Base-by-base conservation (phyloP, 257 asterid genomes). In the Eucommia ulmoides region DNA sequence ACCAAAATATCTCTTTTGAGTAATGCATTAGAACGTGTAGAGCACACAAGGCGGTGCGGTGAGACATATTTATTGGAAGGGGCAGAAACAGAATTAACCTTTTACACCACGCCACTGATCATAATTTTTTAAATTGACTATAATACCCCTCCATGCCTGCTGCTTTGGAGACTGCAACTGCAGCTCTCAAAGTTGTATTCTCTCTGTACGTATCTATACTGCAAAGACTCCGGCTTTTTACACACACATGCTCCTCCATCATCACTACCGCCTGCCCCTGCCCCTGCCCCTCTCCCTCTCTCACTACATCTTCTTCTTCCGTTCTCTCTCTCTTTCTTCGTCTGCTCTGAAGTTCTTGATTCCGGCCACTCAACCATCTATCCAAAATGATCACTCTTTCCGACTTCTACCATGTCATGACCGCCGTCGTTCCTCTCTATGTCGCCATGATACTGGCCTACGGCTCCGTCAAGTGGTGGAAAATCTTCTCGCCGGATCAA, bases 391-490 rank as follows among this genome's bases (percentile, higher is more conserved):
- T 83, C 23, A 65, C 72, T 45, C 53, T 50, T 18, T 49, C 76
- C 18, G 94, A 83, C 38, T 81, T 87, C 52, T 83, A 87, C 71
- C 94, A 83, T 50, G 94, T 87, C n/a, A 77, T 87, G 88, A 83
- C 97, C 35, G 94, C 88, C 2, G 78, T 87, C 33, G 91, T 87
- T 33, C 97, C 97, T 12, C 91, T 87, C 15, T 87, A 87, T 63
- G 97, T 79, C 15, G 95, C 97, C 53, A 88, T 88, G 97, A 72
- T 77, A 19, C 55, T 83, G 2, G 97, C 95, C 4, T 87, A 87
- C 61, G 97, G 91, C n/a, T 83, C 97, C 0, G 97, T 87, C 0
- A 78, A 79, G 24, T 87, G 97, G 97, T 87, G 97, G 97, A 83
- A 83, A 42, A 87, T 87, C 63, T 87, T 87, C 77, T 71, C 93